Evolutionary conservation across 352 stramenopile species (phyloP).

Genomic region (Phytophthora vignae): DNA sequence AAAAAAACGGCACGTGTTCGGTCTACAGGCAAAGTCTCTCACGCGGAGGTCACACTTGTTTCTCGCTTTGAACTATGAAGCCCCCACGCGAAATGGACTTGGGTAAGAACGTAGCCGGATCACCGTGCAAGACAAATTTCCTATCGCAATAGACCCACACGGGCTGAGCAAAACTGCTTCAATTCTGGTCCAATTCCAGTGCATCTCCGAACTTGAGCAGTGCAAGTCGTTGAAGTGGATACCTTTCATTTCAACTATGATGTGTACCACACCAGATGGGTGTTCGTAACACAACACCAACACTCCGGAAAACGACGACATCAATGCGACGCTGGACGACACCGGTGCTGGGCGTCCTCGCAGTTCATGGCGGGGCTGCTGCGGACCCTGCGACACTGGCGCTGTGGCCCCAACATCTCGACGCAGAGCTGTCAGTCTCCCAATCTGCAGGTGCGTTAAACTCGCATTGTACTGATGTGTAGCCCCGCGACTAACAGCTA

Average conservation of each 20-base stretch:
- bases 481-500: neutral
- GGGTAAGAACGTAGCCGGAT: no score
- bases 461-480: neutral
- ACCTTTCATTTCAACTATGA: neutral
- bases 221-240: neutral
- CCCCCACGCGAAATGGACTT: no score
- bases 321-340: slow-evolving; percentile 26
- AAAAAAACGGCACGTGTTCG: no score
- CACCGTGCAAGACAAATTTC: no score
- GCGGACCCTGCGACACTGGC: slow-evolving; percentile 21
- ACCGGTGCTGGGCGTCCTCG: slow-evolving; percentile 8
- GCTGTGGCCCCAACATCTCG: slow-evolving; percentile 42
- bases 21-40: no score
- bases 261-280: neutral
- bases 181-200: no score
- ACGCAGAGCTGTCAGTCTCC: slow-evolving; percentile 33
- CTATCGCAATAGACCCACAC: no score
- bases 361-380: slow-evolving; percentile 4
- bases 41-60: neutral
- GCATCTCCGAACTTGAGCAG: no score
- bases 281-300: neutral
- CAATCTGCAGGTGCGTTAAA: slow-evolving; percentile 21
- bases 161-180: no score
- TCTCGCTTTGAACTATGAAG: neutral
- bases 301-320: neutral